Evolutionary conservation across 768 basidiomycete species (phyloP).

Genomic region (Mycena polygramma): DNA sequence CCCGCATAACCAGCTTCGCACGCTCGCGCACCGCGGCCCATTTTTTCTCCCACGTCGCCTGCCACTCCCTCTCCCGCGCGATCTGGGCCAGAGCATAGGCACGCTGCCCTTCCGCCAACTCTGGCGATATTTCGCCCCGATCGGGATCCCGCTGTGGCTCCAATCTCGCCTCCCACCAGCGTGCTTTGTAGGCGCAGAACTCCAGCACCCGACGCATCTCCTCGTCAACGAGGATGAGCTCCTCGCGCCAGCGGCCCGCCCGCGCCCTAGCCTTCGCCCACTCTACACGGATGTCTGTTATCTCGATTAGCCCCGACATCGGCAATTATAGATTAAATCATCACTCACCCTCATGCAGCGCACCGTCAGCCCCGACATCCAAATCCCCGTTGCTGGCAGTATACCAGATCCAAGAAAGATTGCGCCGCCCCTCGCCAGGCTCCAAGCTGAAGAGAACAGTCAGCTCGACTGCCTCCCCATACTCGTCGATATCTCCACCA

Average conservation of each 20-base stretch:
- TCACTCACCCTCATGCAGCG: slow-evolving; percentile 25
- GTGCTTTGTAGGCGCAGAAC: slow-evolving; percentile 32
- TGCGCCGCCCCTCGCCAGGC: slow-evolving; percentile 26
- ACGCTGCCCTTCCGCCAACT: no score
- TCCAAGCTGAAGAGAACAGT: slow-evolving; percentile 20
- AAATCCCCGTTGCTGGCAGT: not conserved
- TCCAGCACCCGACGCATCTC: slow-evolving; percentile 44
- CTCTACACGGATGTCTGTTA: slow-evolving; percentile 40
- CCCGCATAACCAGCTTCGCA: no score
- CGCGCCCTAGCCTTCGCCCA: slow-evolving; percentile 43
- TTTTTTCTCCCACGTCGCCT: no score
- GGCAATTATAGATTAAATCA: not conserved
- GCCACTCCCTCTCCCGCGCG: no score
- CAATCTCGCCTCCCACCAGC: slow-evolving; percentile 31
- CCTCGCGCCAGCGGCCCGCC: slow-evolving; percentile 43
- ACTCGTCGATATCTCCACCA: not conserved
- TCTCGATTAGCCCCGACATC: not conserved
- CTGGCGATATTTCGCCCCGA: no score
- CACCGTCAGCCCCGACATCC: not conserved
- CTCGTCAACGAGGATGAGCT: slow-evolving; percentile 40
- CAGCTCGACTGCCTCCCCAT: not conserved
- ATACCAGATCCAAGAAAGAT: slow-evolving; percentile 40
- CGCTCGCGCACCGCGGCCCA: no score
- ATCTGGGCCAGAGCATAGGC: no score
- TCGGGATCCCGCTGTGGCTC: not conserved